Conservation (phyloP, 768 basidiomycete genomes). For the Crassisporium funariophilum region DNA sequence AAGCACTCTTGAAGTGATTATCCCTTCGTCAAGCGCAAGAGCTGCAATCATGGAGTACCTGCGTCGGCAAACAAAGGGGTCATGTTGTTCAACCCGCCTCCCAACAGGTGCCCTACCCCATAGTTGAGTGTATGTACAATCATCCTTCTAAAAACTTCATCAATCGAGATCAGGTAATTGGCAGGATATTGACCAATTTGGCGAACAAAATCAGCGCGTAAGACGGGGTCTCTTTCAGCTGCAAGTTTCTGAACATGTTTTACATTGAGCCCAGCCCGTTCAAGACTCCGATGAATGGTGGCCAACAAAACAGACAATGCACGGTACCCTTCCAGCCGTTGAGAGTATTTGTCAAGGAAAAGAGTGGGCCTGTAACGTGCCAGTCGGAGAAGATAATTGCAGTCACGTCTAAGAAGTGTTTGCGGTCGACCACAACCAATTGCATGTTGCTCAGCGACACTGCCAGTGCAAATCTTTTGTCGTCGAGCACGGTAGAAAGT, state of each 20-base stretch:
- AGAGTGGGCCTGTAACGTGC: conserved; percentile 19
- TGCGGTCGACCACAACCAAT: conserved; percentile 20
- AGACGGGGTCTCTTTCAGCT: conserved; percentile 17
- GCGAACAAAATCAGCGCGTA: conserved; percentile 16
- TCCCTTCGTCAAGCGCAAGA: conserved; percentile 24
- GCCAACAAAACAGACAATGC: conserved; percentile 15
- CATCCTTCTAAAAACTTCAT: conserved; percentile 31
- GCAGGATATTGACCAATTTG: conserved; percentile 22
- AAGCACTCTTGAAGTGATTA: conserved; percentile 20
- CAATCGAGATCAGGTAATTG: conserved; percentile 20
- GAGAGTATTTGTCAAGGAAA: conserved; percentile 23
- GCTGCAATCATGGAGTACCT: conserved; percentile 21
- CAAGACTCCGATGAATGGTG: conserved; percentile 23
- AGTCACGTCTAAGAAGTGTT: conserved; percentile 13
- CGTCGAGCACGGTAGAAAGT: conserved; percentile 8
- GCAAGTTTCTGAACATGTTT: conserved; percentile 27
- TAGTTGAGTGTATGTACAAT: conserved; percentile 21
- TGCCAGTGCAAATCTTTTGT: conserved; percentile 10
- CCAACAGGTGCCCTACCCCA: conserved; percentile 22
- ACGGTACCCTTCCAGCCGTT: conserved; percentile 5
- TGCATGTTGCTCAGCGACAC: conserved; percentile 14
- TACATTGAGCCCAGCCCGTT: conserved; percentile 18
- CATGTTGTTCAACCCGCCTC: conserved; percentile 14
- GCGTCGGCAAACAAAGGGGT: conserved; percentile 20
- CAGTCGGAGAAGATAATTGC: conserved; percentile 17